Percentiles rank a stretch among this genome's conserved stretches.
Evolutionary conservation across 208 protist species (phyloP).

Genomic region (Polymyxa betae): DNA sequence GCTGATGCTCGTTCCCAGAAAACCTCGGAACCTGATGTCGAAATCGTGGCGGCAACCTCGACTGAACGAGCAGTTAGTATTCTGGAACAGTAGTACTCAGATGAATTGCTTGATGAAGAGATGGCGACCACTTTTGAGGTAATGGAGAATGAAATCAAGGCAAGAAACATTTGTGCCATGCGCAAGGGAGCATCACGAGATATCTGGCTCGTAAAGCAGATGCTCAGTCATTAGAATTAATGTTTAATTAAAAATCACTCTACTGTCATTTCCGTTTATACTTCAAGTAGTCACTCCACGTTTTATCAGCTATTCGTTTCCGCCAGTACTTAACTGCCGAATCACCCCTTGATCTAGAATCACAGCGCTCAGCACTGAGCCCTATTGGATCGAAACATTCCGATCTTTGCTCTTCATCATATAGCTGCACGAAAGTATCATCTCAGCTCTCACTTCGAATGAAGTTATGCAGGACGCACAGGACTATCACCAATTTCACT

Average conservation of each 20-base stretch:
- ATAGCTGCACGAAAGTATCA: not conserved
- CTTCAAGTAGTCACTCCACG: not conserved
- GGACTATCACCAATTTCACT: constrained; percentile 6
- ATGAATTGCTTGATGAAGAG: not conserved
- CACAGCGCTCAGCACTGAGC: too few relatives aligned
- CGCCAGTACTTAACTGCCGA: not conserved
- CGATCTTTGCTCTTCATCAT: constrained; percentile 20
- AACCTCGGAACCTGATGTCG: too few relatives aligned
- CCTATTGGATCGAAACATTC: not conserved
- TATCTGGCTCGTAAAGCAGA: not conserved
- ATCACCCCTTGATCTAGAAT: too few relatives aligned
- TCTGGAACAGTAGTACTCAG: not conserved
- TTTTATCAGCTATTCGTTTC: not conserved
- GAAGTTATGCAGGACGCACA: constrained; percentile 29
- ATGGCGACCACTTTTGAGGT: not conserved
- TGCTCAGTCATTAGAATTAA: not conserved
- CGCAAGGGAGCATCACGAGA: not conserved
- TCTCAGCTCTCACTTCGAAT: not conserved
- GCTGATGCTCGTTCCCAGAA: too few relatives aligned
- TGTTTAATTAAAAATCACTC: not conserved
- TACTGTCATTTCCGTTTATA: not conserved
- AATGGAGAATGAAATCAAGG: not conserved
- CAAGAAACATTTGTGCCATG: not conserved
- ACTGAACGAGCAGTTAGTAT: not conserved
- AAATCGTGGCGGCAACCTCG: too few relatives aligned